Evolutionary conservation across 371 early-diverging fungal genomes (phyloP), one percentile per base, ranked within the genome.

Genomic region (Rhizomucor miehei): DNA sequence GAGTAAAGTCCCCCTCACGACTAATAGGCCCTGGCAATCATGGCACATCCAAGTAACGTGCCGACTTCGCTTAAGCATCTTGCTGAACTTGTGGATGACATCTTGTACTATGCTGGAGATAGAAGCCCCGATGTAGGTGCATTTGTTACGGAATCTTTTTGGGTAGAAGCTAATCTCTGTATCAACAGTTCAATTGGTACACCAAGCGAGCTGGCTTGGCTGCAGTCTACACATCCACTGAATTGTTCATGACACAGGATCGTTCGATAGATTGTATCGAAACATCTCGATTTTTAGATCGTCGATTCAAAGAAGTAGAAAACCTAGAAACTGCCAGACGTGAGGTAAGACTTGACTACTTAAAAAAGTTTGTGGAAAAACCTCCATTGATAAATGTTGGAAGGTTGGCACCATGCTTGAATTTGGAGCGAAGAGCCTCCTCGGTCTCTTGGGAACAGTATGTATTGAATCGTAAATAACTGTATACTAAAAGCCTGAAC

Each of bases 221-320:
- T 2, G 88, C 86, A 8, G 82, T 91, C 34, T 93, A 92, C 56
- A 78, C 92, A 10, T 81, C 93, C 0, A 86, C 94, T 0, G 95
- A 95, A 65, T 60, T 95, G 39, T 95, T 85, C 68, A 92, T 95
- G 94, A 89, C 89, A 9, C 87, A 88, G 58, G 95, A 95, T 63
- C 61, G 69, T 35, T 90, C 93, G 4, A 82, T 86, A 16, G 78
- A 85, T 49, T 86, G 73, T 64, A 66, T 62, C 19, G 88, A 84
- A 24, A 93, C 95, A 0, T 85, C 76, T 54, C 70, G 70, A 43
- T 93, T 95, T 55, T 73, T 95, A 59, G 82, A 89, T 44, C 72
- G 87, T 44, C 85, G 91, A 51, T 63, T 95, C n/a, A 71, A 78
- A 48, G 84, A 91, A 47, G 86, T 84, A 24, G 84, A 79, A 1